Base-by-base conservation (phyloP, 495 filamentous ascomycete genomes). In the Aspergillus coremiiformis region DNA sequence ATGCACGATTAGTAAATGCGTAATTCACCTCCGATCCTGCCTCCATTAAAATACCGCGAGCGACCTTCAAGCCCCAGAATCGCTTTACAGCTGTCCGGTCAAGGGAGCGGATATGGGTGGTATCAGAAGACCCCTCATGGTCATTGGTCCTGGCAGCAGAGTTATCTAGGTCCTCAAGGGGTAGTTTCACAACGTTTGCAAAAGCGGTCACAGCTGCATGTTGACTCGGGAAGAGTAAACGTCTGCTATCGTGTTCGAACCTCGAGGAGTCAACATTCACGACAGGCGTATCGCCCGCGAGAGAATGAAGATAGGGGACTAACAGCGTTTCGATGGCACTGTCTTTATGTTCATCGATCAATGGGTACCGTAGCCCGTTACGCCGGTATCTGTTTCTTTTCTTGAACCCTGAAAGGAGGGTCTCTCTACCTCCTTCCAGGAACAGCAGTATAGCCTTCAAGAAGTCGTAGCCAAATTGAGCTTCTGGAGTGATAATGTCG, bases 61-160 rank as follows among this genome's bases (percentile, higher is more conserved):
- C 82, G 6, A 87, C 80, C 37, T 77, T 78, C 21, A 83, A 60
- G 14, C 72, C 74, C 85, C 85, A 88, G 57, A 83, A 85, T 14
- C 71, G 66, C 17, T 61, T 67, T 10, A 77, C 71, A 6, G 72
- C 70, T 33, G 59, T 56, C 23, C 65, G 61, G 35, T 77, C 69
- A 14, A 72, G 63, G 30, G 60, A 62, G 19, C 61, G 64, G 26
- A 65, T 56, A 20, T 58, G 51, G 1, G 56, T 51, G 0, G 66
- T 41, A 26, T 53, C 58, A 0, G 68, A 65, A 12, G 51, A 47
- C 3, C 43, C 57, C n/a, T 53, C 54, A 20, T 52, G 52, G 26
- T 63, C 61, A 15, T 51, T 54, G 17, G 66, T 64, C 27, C 65
- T 64, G 19, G 74, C 74, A 22, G 62, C 66, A 3, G 56, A 54